Percentiles rank a stretch among this genome's conserved stretches.
Evolutionary conservation across 2,329 filamentous ascomycete species (phyloP).

Genomic region (Arthroderma uncinatum): DNA sequence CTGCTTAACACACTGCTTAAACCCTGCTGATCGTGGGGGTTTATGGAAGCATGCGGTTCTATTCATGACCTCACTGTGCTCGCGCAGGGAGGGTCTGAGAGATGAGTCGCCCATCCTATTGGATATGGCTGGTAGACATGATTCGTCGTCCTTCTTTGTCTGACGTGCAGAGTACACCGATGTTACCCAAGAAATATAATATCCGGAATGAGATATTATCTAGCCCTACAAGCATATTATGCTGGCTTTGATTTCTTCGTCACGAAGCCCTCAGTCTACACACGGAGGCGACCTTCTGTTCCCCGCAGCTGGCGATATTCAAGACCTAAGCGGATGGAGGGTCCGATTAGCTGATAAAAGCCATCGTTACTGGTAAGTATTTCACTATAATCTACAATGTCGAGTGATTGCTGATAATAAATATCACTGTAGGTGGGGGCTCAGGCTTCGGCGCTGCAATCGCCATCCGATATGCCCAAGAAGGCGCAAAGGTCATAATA

Average conservation of each 20-base stretch:
- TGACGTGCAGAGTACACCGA: background rate
- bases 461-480: slow-evolving; percentile 29
- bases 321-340: background rate
- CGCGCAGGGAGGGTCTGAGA: background rate
- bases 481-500: slow-evolving; percentile 34
- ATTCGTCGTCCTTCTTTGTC: background rate
- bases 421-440: slow-evolving; percentile 34
- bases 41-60: background rate
- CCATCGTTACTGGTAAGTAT: too few species aligned
- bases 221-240: background rate
- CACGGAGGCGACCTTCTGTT: background rate
- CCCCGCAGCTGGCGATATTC: background rate
- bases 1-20: background rate
- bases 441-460: slow-evolving; percentile 36
- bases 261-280: background rate
- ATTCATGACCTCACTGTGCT: background rate
- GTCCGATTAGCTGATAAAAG: too few species aligned
- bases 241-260: background rate
- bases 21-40: background rate
- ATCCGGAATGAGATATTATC: background rate
- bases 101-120: background rate
- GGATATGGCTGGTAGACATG: background rate
- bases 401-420: too few species aligned
- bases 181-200: background rate
- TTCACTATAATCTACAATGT: too few species aligned